These are phyloP conservation scores for Pezicula carpinea DNA, from an alignment of 2,329 filamentous ascomycete species.

Conservation along the genomic window DNA sequence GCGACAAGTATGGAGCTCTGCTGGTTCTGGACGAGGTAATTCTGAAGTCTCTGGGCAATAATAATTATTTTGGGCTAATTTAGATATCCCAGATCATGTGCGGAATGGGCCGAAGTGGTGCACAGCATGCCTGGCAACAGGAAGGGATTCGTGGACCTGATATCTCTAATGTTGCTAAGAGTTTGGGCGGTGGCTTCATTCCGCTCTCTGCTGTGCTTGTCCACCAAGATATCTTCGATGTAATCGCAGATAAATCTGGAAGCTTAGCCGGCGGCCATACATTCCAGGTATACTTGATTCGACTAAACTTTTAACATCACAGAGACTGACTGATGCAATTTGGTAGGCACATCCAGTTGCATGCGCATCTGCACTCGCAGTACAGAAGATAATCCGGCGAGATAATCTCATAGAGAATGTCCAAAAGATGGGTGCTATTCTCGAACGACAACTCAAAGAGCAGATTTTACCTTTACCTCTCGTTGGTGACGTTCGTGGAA, in stretches of 20 bases:
- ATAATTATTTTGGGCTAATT: too few species aligned
- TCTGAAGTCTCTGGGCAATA: too few species aligned
- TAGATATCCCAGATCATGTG: constrained; percentile 47
- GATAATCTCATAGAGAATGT: constrained; percentile 54
- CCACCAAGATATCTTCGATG: constrained; percentile 39
- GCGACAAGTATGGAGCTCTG: constrained; percentile 62
- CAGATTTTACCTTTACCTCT: constrained; percentile 28
- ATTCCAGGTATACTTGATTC: not conserved
- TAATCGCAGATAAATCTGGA: constrained; percentile 35
- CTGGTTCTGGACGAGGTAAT: constrained; percentile 60
- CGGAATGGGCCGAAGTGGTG: constrained; percentile 43
- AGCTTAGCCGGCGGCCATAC: not conserved
- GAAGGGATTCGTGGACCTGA: constrained; percentile 47
- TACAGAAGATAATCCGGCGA: constrained; percentile 50
- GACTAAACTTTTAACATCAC: not conserved
- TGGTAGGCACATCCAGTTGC: not conserved
- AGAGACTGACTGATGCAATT: not conserved
- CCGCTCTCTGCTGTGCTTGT: constrained; percentile 54
- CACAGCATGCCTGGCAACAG: constrained; percentile 47
- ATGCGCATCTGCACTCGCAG: not conserved
- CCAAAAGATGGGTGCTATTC: constrained; percentile 32
- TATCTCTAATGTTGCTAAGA: constrained; percentile 59
- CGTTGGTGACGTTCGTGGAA: constrained; percentile 53
- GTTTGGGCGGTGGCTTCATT: constrained; percentile 54
- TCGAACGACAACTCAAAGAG: constrained; percentile 34